Evolutionary conservation across 352 stramenopile genomes (phyloP).

Genomic region (Globisporangium camurandrum): DNA sequence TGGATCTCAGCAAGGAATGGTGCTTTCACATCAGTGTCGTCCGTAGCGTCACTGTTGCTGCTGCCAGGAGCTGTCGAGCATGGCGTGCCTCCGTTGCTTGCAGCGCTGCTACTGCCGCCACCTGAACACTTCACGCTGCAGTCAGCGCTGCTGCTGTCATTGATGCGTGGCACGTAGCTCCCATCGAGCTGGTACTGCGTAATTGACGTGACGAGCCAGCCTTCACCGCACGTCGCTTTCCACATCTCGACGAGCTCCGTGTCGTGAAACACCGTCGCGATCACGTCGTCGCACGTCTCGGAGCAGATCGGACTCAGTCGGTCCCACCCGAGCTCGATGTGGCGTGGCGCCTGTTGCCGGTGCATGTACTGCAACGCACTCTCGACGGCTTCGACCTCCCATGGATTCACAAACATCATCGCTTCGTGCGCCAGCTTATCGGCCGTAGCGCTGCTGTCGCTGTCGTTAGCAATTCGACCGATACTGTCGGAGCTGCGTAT

Average conservation of each 20-base stretch:
- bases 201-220: slow-evolving; percentile 78
- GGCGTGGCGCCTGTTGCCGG: slow-evolving; percentile 23
- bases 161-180: slow-evolving; percentile 20
- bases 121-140: too few relatives aligned
- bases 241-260: slow-evolving; percentile 62
- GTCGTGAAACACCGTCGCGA: slow-evolving; percentile 51
- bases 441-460: neutral
- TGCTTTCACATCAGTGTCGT: slow-evolving; percentile 35
- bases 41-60: neutral
- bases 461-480: too few relatives aligned
- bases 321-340: slow-evolving; percentile 75
- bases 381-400: slow-evolving; percentile 66
- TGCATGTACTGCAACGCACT: slow-evolving; percentile 67
- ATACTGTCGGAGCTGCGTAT: too few relatives aligned
- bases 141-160: neutral
- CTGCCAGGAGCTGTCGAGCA: neutral
- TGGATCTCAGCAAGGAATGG: slow-evolving; percentile 61
- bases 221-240: slow-evolving; percentile 58
- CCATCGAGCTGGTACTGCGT: slow-evolving; percentile 72
- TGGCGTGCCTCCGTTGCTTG: too few relatives aligned
- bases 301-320: slow-evolving; percentile 55
- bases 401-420: slow-evolving; percentile 81
- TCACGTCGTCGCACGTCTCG: slow-evolving; percentile 57
- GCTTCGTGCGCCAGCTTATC: slow-evolving; percentile 33
- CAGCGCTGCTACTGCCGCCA: neutral